Evolutionary conservation across 306 rosid species (phyloP).

Genomic region (Fragaria iinumae): DNA sequence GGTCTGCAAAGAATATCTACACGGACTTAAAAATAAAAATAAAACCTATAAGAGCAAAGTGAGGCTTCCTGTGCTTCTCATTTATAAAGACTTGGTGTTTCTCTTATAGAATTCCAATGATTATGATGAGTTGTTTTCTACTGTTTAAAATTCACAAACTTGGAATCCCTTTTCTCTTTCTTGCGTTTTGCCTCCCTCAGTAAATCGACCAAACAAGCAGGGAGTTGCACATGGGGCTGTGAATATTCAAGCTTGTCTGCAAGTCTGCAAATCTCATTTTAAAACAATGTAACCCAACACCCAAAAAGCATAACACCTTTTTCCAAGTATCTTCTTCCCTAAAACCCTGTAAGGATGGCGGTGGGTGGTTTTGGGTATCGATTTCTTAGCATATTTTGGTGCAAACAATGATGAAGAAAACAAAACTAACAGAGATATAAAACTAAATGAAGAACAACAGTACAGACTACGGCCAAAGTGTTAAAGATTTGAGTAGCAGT

Average conservation of each 20-base stretch:
- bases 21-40: background rate
- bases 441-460: background rate
- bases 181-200: constrained; percentile 17
- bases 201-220: constrained; percentile 21
- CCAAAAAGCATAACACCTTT: constrained; percentile 4
- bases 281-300: background rate
- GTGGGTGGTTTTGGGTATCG: too few relatives aligned
- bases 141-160: constrained; percentile 1
- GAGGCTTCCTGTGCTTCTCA: background rate
- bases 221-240: constrained; percentile 45
- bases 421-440: background rate
- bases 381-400: too few relatives aligned
- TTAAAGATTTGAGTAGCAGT: background rate
- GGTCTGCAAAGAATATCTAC: constrained; percentile 7
- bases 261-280: constrained; percentile 4
- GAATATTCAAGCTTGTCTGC: constrained; percentile 12
- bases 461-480: background rate
- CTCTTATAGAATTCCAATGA: constrained; percentile 30
- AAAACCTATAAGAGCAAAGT: background rate
- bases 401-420: background rate
- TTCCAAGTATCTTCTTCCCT: background rate
- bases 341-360: background rate
- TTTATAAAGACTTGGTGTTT: constrained; percentile 24
- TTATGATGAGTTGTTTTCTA: constrained; percentile 31
- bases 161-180: constrained; percentile 21